Evolutionary conservation across 306 rosid genomes (phyloP), one percentile per base, ranked within the genome.

Genomic region (Prinsepia uniflora): DNA sequence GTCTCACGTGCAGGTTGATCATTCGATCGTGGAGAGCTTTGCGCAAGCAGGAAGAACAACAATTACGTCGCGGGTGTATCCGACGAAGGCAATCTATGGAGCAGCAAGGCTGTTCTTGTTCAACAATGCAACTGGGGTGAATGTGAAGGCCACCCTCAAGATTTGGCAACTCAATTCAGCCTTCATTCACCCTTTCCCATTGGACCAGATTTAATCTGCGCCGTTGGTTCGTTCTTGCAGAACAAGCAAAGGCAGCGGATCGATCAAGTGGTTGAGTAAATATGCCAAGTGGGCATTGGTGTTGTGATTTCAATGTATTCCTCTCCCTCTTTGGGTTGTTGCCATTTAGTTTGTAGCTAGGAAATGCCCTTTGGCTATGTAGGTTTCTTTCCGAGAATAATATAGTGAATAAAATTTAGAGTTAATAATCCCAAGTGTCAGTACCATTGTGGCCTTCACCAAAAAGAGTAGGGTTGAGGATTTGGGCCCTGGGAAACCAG

Each of bases 21-120:
- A 92, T 82, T 92, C 98, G 70, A 81, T 86, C 3, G 85, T 89
- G 45, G 98, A 92, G 74, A 86, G 96, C 77, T 92, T 89, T 79
- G 94, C 75, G 5, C 92, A 87, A 74, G 96, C 96, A 66, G 98
- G 98, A 63, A 84, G 98, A 80, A 81, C 63, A 6, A 94, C 84
- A 64, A 89, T 92, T 43, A 67, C 96, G 53, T 84, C 98, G 3
- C 75, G 98, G 48, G 68, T 92, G 49, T 92, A 92, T 66, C 98
- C 98, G n/a, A 92, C 98, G 45, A 74, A 84, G 65, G 98, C 96
- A 78, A 87, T 92, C 10, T 89, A 87, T 79, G 92, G 92, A 57
- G 88, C 92, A 40, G 94, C 98, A 5, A 83, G 80, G 64, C 78
- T 92, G 5, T 92, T 89, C 71, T 54, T 92, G 47, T 92, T 92